Conservation (phyloP, 306 rosid genomes). For the Dryas octopetala region DNA sequence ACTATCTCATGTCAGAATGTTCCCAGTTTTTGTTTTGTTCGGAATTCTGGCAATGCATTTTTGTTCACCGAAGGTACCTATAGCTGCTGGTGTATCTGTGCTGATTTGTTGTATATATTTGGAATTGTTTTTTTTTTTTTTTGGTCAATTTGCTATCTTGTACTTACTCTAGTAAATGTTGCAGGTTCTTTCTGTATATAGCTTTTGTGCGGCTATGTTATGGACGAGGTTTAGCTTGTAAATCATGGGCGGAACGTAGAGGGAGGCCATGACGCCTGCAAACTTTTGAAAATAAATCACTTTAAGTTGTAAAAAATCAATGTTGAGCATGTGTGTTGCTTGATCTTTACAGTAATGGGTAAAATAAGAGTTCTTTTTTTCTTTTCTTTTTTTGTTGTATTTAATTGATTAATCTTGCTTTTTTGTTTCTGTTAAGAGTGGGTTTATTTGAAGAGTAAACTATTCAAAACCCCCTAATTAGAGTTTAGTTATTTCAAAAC, state of each 20-base stretch:
- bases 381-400: not conserved
- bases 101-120: conserved; percentile 7
- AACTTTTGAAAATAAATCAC: too few relatives aligned
- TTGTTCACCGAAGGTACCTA: conserved; percentile 54
- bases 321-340: too few relatives aligned
- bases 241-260: too few relatives aligned
- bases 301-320: too few relatives aligned
- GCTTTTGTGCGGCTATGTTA: conserved; percentile 42
- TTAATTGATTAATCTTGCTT: not conserved
- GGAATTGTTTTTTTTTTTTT: not conserved
- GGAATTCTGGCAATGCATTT: conserved; percentile 34
- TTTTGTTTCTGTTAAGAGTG: too few relatives aligned
- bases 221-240: conserved; percentile 41
- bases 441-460: too few relatives aligned
- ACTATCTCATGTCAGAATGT: conserved; percentile 20
- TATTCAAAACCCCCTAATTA: too few relatives aligned
- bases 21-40: conserved; percentile 31
- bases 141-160: not conserved
- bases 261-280: too few relatives aligned
- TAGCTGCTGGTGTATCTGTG: conserved; percentile 6
- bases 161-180: conserved; percentile 27
- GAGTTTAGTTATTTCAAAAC: too few relatives aligned
- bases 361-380: not conserved
- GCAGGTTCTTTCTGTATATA: conserved; percentile 73
- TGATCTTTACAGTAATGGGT: too few relatives aligned